phyloP scores from a whole-genome alignment of 2,329 filamentous ascomycete species.

The Botrytis squamosa region DNA sequence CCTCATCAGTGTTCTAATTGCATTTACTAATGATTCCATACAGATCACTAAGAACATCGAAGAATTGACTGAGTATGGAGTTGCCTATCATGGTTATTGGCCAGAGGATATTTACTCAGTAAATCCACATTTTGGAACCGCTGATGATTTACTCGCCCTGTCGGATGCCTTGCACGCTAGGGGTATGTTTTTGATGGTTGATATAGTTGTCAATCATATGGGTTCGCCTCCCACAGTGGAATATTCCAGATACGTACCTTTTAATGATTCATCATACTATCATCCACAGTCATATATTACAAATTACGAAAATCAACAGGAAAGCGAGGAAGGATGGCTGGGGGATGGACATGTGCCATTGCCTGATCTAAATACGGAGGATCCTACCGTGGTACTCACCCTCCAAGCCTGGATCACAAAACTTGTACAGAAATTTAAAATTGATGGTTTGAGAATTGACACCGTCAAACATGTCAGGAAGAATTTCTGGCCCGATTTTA shows the following conservation, averaged over 20 bases:
- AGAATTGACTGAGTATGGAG: slow-evolving; percentile 40
- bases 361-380: slow-evolving; percentile 24
- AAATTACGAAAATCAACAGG: slow-evolving; percentile 13
- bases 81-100: slow-evolving; percentile 48
- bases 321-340: slow-evolving; percentile 21
- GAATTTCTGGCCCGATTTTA: slow-evolving; percentile 55
- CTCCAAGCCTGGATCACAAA: slow-evolving; percentile 40
- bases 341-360: slow-evolving; percentile 10
- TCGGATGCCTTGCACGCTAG: slow-evolving; percentile 55
- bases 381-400: slow-evolving; percentile 41
- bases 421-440: slow-evolving; percentile 45
- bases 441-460: slow-evolving; percentile 50
- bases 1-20: neutral
- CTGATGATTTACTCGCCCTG: slow-evolving; percentile 57
- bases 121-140: slow-evolving; percentile 59
- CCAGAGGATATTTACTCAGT: slow-evolving; percentile 48
- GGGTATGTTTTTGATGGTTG: slow-evolving; percentile 49
- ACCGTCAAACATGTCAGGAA: slow-evolving; percentile 47
- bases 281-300: slow-evolving; percentile 35
- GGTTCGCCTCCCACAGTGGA: slow-evolving; percentile 19
- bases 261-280: slow-evolving; percentile 40
- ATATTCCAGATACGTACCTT: slow-evolving; percentile 26
- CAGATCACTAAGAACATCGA: slow-evolving; percentile 32
- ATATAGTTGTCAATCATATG: slow-evolving; percentile 44
- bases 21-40: neutral